These are phyloP conservation scores for Leishmania mexicana DNA, from an alignment of 208 protist species.

Conservation along the genomic window DNA sequence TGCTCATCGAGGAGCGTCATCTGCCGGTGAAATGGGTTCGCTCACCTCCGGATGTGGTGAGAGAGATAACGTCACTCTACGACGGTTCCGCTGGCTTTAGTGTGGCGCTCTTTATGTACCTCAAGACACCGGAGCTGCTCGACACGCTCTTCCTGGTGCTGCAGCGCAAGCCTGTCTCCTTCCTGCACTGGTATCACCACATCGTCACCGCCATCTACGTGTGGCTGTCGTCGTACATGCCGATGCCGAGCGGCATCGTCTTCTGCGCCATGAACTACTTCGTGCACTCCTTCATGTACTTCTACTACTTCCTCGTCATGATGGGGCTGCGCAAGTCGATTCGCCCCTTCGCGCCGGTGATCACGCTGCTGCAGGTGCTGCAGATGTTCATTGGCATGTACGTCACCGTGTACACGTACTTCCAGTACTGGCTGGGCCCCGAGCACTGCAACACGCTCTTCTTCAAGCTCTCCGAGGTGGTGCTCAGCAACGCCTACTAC, in stretches of 20 bases:
- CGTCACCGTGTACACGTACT: constrained; percentile 57
- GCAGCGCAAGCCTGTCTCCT: constrained; percentile 49
- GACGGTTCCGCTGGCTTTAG: too few relatives aligned
- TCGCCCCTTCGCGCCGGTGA: constrained; percentile 66
- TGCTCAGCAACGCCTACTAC: constrained; percentile 11
- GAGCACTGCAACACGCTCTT: constrained; percentile 14
- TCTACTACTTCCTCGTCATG: constrained; percentile 87
- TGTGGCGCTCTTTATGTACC: constrained; percentile 64
- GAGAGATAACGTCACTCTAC: too few relatives aligned
- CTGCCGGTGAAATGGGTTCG: too few relatives aligned
- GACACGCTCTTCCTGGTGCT: constrained; percentile 79
- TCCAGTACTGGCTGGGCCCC: constrained; percentile 36
- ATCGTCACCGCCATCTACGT: constrained; percentile 87
- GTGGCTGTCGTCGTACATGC: constrained; percentile 70
- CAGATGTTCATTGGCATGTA: constrained; percentile 92
- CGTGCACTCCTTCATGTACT: constrained; percentile 95
- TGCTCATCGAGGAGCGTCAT: too few relatives aligned
- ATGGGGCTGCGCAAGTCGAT: constrained; percentile 53
- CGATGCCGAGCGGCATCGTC: constrained; percentile 48
- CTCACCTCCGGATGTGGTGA: too few relatives aligned
- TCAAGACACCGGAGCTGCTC: constrained; percentile 78
- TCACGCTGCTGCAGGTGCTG: constrained; percentile 81
- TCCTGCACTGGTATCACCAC: constrained; percentile 19
- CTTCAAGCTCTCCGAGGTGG: constrained; percentile 13
- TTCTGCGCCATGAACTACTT: constrained; percentile 20